phyloP scores from a whole-genome alignment of 257 asterid genomes.

The Asclepias syriaca region DNA sequence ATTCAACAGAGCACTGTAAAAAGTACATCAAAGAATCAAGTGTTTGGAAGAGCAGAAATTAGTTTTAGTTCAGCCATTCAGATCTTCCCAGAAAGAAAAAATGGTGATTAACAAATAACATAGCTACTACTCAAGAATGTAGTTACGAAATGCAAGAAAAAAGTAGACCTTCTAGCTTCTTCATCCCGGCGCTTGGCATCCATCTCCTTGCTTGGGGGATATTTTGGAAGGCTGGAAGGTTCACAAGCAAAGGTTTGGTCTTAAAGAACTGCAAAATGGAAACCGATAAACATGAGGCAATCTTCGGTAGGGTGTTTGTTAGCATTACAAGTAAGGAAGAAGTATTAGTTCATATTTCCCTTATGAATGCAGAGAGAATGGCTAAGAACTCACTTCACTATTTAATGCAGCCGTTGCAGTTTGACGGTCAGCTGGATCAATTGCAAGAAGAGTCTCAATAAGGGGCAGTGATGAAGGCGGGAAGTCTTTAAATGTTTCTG shows the following conservation, averaged over 20 bases:
- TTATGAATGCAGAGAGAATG: not conserved
- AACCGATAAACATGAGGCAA: not conserved
- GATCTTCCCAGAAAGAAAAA: not conserved
- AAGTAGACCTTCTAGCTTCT: conserved; percentile 74
- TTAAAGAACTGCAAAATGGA: conserved; percentile 58
- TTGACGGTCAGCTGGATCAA: conserved; percentile 77
- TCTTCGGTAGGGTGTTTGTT: not conserved
- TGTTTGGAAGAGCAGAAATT: too few relatives aligned
- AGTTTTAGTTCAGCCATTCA: too few relatives aligned
- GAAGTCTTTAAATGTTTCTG: conserved; percentile 64
- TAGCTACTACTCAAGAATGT: not conserved
- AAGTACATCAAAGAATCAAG: not conserved
- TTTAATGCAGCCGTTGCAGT: conserved; percentile 66
- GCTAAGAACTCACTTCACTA: conserved; percentile 58
- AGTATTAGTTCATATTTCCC: not conserved
- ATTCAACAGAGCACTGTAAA: not conserved
- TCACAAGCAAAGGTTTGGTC: conserved; percentile 72
- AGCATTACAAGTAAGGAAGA: not conserved
- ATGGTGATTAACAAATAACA: not conserved
- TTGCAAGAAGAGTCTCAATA: conserved; percentile 71
- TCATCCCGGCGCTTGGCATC: conserved; percentile 88
- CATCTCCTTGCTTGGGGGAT: conserved; percentile 95
- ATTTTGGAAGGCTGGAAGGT: conserved; percentile 84
- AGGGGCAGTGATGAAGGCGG: conserved; percentile 71
- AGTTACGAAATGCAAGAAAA: not conserved